These are phyloP conservation scores for Vicia villosa DNA, from an alignment of 306 rosid species.

Conservation along the genomic window DNA sequence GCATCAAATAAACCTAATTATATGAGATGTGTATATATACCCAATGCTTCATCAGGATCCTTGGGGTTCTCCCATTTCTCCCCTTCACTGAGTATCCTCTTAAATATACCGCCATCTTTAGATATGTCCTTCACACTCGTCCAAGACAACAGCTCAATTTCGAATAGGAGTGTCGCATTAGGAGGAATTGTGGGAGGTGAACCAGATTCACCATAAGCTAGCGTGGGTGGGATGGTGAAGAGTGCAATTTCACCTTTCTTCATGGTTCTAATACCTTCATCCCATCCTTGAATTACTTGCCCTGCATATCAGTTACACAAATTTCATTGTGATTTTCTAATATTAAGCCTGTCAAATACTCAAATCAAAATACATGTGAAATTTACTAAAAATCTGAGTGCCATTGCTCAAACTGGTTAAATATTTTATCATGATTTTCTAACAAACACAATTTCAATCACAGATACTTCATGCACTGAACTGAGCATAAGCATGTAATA, in stretches of 20 bases:
- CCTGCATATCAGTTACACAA: slow-evolving; percentile 45
- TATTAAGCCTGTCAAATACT: not conserved
- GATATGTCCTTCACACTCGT: slow-evolving; percentile 79
- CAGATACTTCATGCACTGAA: not conserved
- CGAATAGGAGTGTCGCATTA: slow-evolving; percentile 81
- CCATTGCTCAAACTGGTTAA: not conserved
- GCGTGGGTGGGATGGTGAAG: slow-evolving; percentile 82
- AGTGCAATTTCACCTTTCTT: slow-evolving; percentile 84
- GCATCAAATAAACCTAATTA: not conserved
- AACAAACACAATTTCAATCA: not conserved
- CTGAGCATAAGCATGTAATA: not conserved
- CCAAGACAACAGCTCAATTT: slow-evolving; percentile 92
- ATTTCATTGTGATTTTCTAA: not conserved
- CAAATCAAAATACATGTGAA: not conserved
- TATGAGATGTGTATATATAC: slow-evolving; percentile 17
- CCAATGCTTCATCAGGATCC: slow-evolving; percentile 58
- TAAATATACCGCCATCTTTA: slow-evolving; percentile 92
- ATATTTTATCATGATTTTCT: not conserved
- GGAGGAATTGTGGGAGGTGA: slow-evolving; percentile 93
- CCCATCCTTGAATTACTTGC: slow-evolving; percentile 97
- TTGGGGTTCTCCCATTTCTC: slow-evolving; percentile 93
- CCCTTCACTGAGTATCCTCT: slow-evolving; percentile 78
- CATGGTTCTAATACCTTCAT: slow-evolving; percentile 87
- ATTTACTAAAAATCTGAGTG: not conserved
- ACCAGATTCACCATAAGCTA: slow-evolving; percentile 86